A percentile compares a stretch with the other conserved stretches of the same genome.
Evolutionary conservation across 768 basidiomycete genomes (phyloP).

Genomic region (Dictyophora rubrovolvata): DNA sequence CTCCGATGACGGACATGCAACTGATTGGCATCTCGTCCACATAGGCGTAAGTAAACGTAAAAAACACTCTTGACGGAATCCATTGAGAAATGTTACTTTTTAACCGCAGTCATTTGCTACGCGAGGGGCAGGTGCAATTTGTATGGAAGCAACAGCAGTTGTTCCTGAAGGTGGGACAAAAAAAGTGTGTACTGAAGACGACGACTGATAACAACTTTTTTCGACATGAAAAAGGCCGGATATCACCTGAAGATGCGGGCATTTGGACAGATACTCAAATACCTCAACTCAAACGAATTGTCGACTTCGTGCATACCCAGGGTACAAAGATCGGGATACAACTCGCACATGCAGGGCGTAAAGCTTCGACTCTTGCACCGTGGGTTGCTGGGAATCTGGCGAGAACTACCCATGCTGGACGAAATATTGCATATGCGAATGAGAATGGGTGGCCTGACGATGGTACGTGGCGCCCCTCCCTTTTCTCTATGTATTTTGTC

Average conservation of each 20-base stretch:
- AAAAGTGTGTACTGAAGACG: background rate
- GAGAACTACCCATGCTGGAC: constrained; percentile 21
- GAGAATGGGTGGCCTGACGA: constrained; percentile 62
- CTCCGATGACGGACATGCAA: constrained; percentile 60
- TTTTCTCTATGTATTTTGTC: background rate
- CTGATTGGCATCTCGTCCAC: constrained; percentile 79
- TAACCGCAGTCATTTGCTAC: constrained; percentile 45
- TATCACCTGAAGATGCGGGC: constrained; percentile 65
- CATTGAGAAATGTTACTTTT: background rate
- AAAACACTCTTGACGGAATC: background rate
- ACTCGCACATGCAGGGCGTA: constrained; percentile 65
- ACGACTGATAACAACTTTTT: background rate
- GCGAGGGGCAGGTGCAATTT: constrained; percentile 60
- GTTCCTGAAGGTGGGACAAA: constrained; percentile 44
- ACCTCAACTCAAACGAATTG: constrained; percentile 55
- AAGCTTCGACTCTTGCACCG: constrained; percentile 60
- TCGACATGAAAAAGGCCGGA: constrained; percentile 31
- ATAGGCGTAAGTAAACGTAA: constrained; percentile 37
- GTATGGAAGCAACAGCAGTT: constrained; percentile 66
- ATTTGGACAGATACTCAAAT: constrained; percentile 75
- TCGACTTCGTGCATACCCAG: constrained; percentile 63
- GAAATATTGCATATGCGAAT: constrained; percentile 32
- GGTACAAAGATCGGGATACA: constrained; percentile 69
- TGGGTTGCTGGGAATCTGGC: constrained; percentile 42
- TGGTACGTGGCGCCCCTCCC: constrained; percentile 26